Conservation (phyloP, 2,329 filamentous ascomycete genomes). For the Neofusicoccum sp. region DNA sequence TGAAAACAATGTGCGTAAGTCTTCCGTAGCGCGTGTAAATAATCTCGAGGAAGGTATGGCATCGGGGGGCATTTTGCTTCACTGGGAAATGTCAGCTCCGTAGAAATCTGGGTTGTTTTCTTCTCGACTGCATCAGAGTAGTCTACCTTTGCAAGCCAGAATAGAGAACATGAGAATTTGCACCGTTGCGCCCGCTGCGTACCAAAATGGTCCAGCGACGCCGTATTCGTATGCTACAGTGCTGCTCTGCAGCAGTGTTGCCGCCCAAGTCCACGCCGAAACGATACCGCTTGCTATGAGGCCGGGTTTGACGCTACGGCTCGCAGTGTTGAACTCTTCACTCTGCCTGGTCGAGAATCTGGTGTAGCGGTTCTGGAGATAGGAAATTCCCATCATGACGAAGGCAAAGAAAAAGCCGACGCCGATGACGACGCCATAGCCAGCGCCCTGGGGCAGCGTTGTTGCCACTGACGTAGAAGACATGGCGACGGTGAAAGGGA, state of each 20-base stretch:
- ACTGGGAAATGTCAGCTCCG: conserved; percentile 46
- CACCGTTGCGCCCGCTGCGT: conserved; percentile 44
- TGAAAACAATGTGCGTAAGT: conserved; percentile 52
- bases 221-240: conserved; percentile 36
- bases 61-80: conserved; percentile 54
- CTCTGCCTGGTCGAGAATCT: conserved; percentile 44
- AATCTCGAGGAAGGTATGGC: conserved; percentile 55
- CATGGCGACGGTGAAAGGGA: background rate
- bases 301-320: conserved; percentile 51
- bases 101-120: conserved; percentile 41
- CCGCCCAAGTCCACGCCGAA: conserved; percentile 25
- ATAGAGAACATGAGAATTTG: conserved; percentile 47
- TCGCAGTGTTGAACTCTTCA: conserved; percentile 58
- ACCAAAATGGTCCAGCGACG: conserved; percentile 37
- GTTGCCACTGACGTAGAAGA: background rate
- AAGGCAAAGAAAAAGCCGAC: conserved; percentile 35
- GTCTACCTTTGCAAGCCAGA: conserved; percentile 35
- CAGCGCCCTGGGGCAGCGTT: conserved; percentile 12
- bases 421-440: conserved; percentile 35
- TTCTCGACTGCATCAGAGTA: conserved; percentile 33
- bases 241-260: conserved; percentile 30
- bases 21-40: conserved; percentile 50
- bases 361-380: conserved; percentile 38
- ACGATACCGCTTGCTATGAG: conserved; percentile 55
- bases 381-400: conserved; percentile 35